Evolutionary conservation across 177 flowering plant species (phyloP), one percentile per base, ranked within the genome.

Genomic region (Vitis hybrid): DNA sequence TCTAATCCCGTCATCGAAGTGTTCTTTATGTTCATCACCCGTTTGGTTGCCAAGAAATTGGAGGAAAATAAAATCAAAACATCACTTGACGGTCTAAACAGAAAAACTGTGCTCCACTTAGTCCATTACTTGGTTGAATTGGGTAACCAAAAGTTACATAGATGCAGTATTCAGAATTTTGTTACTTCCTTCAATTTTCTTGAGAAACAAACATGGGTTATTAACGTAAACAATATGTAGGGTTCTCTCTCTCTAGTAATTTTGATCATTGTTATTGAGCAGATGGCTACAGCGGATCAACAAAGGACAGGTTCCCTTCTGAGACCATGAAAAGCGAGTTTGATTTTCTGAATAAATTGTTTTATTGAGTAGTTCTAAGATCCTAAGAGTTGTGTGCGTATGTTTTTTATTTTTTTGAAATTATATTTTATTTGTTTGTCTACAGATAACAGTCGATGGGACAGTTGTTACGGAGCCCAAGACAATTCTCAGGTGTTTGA

Each of bases 261-360:
- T 19, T 62, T 54, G 56, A n/a, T 32, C 11, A 54, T 70, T 19
- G 66, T 71, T 26, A 15, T 69, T 57, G 54, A 74, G 71, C 94
- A 95, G 99, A 68, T 93, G 97, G 99, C 72, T 91, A 81, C 97
- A 89, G 88, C 81, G 98, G 70, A 93, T 95, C 61, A 79, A 73
- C 54, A 91, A 90, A 69, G 91, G 85, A 64, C 98, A 91, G 97
- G 98, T 93, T 45, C 3, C 72, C 49, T 72, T 51, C 60, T 57
- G 57, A 51, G 54, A 49, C 12, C 13, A 45, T 15, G 11, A 17
- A 17, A 39, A 8, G 0, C n/a, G 50, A 17, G 60, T 18, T 51
- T 51, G 9, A 21, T 34, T 34, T 45, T 15, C 12, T 3, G 58
- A 30, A 18, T 14, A 3, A 63, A 45, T 56, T 23, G 15, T 26